phyloP scores from a whole-genome alignment of 225 moss, liverwort and hornwort species.

The Bryoerythrophyllum caledonicum region DNA sequence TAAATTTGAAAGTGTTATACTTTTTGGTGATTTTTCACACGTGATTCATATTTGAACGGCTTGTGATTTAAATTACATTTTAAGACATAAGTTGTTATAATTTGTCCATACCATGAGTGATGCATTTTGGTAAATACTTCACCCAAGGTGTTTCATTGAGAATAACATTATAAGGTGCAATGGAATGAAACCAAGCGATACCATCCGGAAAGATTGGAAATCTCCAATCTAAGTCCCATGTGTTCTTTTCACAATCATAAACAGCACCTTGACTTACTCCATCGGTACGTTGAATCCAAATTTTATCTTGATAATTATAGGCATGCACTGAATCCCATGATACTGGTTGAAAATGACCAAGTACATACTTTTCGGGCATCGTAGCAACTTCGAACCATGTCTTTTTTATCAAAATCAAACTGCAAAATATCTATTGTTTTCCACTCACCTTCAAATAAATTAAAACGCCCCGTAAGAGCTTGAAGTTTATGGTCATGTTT shows the following conservation, averaged over 20 bases:
- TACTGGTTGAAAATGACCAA: conserved; percentile 30
- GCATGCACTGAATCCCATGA: conserved; percentile 45
- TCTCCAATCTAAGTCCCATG: conserved; percentile 44
- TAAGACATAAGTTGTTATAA: neutral
- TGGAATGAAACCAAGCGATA: conserved; percentile 40
- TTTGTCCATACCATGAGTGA: conserved; percentile 20
- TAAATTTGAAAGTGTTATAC: too few species aligned
- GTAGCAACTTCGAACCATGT: conserved; percentile 26
- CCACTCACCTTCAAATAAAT: conserved; percentile 25
- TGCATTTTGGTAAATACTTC: conserved; percentile 42
- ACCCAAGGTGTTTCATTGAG: conserved; percentile 36
- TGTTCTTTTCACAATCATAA: conserved; percentile 21
- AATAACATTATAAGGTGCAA: conserved; percentile 25
- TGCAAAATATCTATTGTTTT: conserved; percentile 47
- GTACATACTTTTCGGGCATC: conserved; percentile 27
- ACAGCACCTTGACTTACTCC: conserved; percentile 31
- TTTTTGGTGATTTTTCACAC: too few species aligned
- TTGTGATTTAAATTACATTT: neutral
- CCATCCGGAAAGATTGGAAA: conserved; percentile 31
- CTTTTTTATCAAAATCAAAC: conserved; percentile 29
- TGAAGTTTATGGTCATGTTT: conserved; percentile 45
- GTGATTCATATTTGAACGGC: too few species aligned
- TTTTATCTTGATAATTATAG: conserved; percentile 31
- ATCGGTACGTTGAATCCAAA: conserved; percentile 28
- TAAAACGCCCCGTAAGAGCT: conserved; percentile 31